phyloP scores from a whole-genome alignment of 2,329 filamentous ascomycete species.

The Coniosporium uncinatum region DNA sequence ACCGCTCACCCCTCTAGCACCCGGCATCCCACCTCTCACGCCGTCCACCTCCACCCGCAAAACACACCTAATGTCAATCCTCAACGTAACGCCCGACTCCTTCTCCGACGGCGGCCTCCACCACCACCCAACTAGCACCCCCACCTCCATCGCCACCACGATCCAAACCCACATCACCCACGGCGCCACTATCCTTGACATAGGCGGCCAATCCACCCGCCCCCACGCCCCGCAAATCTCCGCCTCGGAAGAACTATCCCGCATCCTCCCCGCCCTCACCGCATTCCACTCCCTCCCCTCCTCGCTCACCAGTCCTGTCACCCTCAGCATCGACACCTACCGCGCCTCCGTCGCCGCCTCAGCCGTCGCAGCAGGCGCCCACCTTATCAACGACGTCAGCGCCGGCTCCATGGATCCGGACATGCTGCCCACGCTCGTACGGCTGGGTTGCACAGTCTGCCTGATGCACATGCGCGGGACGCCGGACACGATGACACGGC shows the following conservation, averaged over 20 bases:
- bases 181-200: constrained; percentile 82
- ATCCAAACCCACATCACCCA: constrained; percentile 56
- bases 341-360: constrained; percentile 75
- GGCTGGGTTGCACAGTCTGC: constrained; percentile 70
- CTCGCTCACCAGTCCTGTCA: constrained; percentile 45
- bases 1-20: constrained; percentile 39
- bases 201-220: constrained; percentile 91
- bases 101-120: constrained; percentile 87
- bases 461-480: constrained; percentile 95
- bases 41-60: constrained; percentile 47
- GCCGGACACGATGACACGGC: constrained; percentile 71
- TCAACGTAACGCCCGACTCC: constrained; percentile 94
- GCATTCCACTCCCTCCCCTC: constrained; percentile 64
- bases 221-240: constrained; percentile 67
- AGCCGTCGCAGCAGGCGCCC: constrained; percentile 72
- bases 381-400: constrained; percentile 94
- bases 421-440: constrained; percentile 79
- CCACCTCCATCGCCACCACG: constrained; percentile 45
- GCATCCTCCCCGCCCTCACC: constrained; percentile 74
- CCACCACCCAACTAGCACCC: constrained; percentile 19
- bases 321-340: constrained; percentile 91
- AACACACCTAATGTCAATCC: constrained; percentile 87
- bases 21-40: constrained; percentile 40
- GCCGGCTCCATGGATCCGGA: constrained; percentile 65
- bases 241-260: constrained; percentile 66